Evolutionary conservation across 1,284 basidiomycete species (phyloP).

Genomic region (Omphalotus olearius): DNA sequence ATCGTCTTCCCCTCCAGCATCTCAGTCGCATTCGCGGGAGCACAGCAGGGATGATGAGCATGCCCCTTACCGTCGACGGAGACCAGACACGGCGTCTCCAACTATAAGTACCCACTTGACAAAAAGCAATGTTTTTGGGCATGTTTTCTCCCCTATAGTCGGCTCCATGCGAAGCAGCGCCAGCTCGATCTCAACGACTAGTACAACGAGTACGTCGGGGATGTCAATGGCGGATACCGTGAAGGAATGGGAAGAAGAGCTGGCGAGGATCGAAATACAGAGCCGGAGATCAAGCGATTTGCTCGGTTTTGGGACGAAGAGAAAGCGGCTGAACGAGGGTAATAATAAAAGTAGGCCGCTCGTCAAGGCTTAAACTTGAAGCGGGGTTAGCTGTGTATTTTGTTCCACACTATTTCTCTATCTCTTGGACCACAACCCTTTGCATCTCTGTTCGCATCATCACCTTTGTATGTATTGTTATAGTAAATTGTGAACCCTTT

Average conservation of each 20-base stretch:
- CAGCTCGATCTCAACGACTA: background rate
- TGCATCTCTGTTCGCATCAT: background rate
- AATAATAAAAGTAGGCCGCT: background rate
- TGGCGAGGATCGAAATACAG: conserved; percentile 61
- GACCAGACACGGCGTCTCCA: conserved; percentile 9
- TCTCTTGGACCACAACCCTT: background rate
- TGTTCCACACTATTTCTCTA: background rate
- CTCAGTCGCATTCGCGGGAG: background rate
- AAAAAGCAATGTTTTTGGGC: conserved; percentile 8
- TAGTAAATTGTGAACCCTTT: background rate
- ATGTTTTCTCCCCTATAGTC: conserved; percentile 10
- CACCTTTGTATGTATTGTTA: background rate
- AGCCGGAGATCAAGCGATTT: conserved; percentile 61
- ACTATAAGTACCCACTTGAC: conserved; percentile 5
- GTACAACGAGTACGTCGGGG: background rate
- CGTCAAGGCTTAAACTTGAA: background rate
- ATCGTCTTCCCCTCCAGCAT: background rate
- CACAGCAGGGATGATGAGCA: background rate
- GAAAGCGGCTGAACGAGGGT: conserved; percentile 27
- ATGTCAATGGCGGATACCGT: conserved; percentile 24
- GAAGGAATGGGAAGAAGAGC: conserved; percentile 74
- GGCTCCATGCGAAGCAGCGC: background rate
- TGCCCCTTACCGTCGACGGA: conserved; percentile 5
- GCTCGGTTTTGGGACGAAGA: conserved; percentile 50
- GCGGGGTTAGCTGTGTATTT: background rate